These are phyloP conservation scores for Citrus unshiu DNA, from an alignment of 345 rosid genomes.

Conservation along the genomic window DNA sequence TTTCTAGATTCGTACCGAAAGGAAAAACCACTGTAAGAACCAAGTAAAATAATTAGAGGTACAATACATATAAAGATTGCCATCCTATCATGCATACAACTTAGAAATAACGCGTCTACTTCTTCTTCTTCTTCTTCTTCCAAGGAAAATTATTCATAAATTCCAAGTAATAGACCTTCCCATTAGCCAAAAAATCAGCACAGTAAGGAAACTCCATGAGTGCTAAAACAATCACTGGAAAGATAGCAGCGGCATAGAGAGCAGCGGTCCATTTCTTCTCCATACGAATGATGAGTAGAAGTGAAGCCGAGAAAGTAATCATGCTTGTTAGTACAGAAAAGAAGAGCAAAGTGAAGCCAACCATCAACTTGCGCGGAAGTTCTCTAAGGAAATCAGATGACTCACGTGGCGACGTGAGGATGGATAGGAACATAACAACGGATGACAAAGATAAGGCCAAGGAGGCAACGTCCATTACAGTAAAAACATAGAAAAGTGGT, in stretches of 20 bases:
- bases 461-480: conserved; percentile 16
- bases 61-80: too few species aligned
- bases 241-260: conserved; percentile 17
- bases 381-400: conserved; percentile 7
- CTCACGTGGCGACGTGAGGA: conserved; percentile 18
- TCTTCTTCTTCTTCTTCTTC: neutral
- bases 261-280: conserved; percentile 1
- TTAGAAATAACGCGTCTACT: too few species aligned
- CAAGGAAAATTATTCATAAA: neutral
- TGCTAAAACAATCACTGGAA: conserved; percentile 19
- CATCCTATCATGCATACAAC: too few species aligned
- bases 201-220: conserved; percentile 19
- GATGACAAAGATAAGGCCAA: conserved; percentile 25
- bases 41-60: too few species aligned
- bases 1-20: too few species aligned
- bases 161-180: neutral
- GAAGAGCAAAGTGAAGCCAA: conserved; percentile 28
- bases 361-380: conserved; percentile 14
- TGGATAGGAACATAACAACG: conserved; percentile 24
- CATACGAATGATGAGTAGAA: conserved; percentile 21
- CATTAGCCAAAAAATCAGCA: neutral
- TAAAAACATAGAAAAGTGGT: conserved; percentile 18
- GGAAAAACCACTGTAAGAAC: too few species aligned
- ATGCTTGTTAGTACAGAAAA: conserved; percentile 16
- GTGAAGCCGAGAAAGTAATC: conserved; percentile 19